Base-by-base conservation (phyloP, 176 grass and related monocot genomes). In the Pontederia paniculata region DNA sequence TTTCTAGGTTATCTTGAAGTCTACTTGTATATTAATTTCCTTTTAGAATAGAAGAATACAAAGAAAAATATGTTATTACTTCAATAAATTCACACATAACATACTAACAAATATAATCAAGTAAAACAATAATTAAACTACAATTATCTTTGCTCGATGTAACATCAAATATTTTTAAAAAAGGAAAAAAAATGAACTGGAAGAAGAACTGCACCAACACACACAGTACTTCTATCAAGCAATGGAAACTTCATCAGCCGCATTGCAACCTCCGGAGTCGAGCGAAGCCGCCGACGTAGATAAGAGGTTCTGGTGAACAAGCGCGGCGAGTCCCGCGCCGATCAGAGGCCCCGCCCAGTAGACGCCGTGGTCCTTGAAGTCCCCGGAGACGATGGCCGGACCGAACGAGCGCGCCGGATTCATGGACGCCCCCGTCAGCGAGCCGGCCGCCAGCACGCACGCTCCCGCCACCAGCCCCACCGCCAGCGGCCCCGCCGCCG, bases 381-480 rank as follows among this genome's bases (percentile, higher is more conserved):
- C 45, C 9, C 93, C 80, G 59, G 80, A 84, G 31, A 91, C 69
- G 16, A 97, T 60, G 3, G 93, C 93, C 15, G 86, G 56, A 2
- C 86, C 93, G 44, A 97, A 97, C 3, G 91, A 90, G 12, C 86
- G 68, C 15, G 91, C 91, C 14, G 91, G 91, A 72, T 97, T 97
- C 91, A 97, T 90, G 58, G 91, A 90, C 28, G 70, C 91, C 11
- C 86, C 91, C 10, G 85, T 81, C 9, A 97, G 65, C 10, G 86
- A 48, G 3, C 80, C 86, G 37, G 77, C 67, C 9, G 91, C 80
- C 28, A 97, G 80, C 14, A 87, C 83, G 59, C 55, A 74, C 17
- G 91, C 77, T 22, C 83, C 91, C 10, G 58, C 22, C 16, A 86
- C 42, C 6, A 87, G 55, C 41, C 80, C 91, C 1, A 81, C 70